Evolutionary conservation across 2,329 filamentous ascomycete genomes (phyloP).

Genomic region (Ceratocystis albifundus): DNA sequence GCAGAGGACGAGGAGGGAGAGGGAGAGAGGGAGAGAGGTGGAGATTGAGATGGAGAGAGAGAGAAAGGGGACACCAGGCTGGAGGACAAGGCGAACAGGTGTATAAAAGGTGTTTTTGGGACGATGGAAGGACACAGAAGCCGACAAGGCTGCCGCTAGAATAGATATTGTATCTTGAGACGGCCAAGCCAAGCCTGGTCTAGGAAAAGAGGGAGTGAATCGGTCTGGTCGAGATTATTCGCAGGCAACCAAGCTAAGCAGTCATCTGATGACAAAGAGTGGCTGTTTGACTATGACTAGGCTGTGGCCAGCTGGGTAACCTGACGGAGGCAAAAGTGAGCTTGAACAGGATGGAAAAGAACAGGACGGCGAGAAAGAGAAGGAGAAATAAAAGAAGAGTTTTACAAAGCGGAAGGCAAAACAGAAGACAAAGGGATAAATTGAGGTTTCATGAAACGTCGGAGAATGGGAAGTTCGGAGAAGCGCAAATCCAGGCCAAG

Average conservation of each 20-base stretch:
- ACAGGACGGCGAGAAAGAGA: not conserved
- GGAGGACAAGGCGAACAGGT: not conserved
- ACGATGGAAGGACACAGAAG: not conserved
- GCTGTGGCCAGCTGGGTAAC: slow-evolving; percentile 7
- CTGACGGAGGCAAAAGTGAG: slow-evolving; percentile 10
- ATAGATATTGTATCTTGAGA: not conserved
- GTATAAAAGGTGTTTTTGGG: slow-evolving; percentile 2
- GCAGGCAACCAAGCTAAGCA: slow-evolving; percentile 18
- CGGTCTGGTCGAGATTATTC: slow-evolving; percentile 15
- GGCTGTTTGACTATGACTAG: slow-evolving; percentile 9
- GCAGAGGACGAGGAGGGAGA: not conserved
- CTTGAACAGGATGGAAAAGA: not conserved
- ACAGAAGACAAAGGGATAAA: not conserved
- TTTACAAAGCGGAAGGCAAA: not conserved
- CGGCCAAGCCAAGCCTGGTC: not conserved
- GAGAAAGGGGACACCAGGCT: not conserved
- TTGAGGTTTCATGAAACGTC: slow-evolving; percentile 11
- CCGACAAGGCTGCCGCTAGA: not conserved
- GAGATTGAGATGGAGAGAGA: too few relatives aligned
- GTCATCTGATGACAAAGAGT: slow-evolving; percentile 19
- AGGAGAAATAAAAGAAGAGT: slow-evolving; percentile 1
- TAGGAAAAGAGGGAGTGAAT: not conserved
- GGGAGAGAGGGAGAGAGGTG: not conserved
- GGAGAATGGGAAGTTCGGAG: not conserved
- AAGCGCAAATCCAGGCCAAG: not conserved